Percentiles rank a stretch among this genome's conserved stretches.
phyloP scores from a whole-genome alignment of 345 rosid species.

The Ceriops tagal region DNA sequence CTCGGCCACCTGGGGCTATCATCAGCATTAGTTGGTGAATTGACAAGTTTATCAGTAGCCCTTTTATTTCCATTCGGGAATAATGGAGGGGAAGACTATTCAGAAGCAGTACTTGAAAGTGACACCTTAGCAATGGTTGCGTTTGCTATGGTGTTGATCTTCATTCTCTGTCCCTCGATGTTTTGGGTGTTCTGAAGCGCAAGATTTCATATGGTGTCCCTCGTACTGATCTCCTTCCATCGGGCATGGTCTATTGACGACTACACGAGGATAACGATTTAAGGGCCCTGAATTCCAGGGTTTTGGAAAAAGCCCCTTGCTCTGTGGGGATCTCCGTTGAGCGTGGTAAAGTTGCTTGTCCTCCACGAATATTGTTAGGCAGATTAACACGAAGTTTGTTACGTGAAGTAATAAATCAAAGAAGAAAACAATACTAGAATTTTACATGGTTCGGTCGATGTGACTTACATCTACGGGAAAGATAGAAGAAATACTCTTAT shows the following conservation, averaged over 20 bases:
- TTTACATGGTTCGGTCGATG: no score
- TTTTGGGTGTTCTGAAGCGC: conserved; percentile 29
- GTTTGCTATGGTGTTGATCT: not conserved
- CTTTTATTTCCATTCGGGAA: not conserved
- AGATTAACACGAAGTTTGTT: no score
- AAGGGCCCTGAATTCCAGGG: conserved; percentile 36
- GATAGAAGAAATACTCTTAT: no score
- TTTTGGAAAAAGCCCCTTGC: conserved; percentile 49
- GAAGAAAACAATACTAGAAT: no score
- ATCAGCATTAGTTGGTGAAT: conserved; percentile 12
- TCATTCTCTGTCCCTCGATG: conserved; percentile 27
- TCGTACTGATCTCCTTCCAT: conserved; percentile 58
- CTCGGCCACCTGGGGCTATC: conserved; percentile 35
- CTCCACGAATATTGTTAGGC: not conserved
- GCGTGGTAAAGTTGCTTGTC: conserved; percentile 25
- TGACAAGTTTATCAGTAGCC: conserved; percentile 15
- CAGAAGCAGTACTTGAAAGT: no score
- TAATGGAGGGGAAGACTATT: not conserved
- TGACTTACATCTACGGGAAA: no score
- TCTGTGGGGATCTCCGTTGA: conserved; percentile 50
- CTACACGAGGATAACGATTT: conserved; percentile 29
- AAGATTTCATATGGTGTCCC: not conserved
- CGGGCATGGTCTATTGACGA: conserved; percentile 40
- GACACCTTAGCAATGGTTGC: not conserved
- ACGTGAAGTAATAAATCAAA: no score